Evolutionary conservation across 345 rosid genomes (phyloP).

Genomic region (Eucalyptus erythrocorys): DNA sequence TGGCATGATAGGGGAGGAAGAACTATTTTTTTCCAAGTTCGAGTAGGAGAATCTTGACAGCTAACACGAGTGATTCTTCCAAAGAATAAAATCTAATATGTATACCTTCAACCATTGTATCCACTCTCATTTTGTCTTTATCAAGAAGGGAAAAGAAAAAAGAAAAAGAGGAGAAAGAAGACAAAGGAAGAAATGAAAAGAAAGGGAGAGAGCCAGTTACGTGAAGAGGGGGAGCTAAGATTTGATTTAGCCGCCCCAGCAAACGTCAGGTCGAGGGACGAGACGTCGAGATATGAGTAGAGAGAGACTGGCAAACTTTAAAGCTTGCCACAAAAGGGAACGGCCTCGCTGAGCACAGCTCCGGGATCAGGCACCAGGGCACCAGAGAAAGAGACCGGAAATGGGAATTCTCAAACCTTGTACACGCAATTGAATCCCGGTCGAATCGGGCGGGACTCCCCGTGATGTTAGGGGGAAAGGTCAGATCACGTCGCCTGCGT

Average conservation of each 20-base stretch:
- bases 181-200: background rate
- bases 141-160: background rate
- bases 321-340: background rate
- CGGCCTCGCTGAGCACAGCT: background rate
- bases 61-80: background rate
- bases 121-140: background rate
- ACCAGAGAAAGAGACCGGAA: conserved; percentile 1
- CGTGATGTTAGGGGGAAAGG: background rate
- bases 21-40: background rate
- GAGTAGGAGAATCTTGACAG: background rate
- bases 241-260: background rate
- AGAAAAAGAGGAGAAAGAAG: background rate
- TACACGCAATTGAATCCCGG: conserved; percentile 14
- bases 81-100: background rate
- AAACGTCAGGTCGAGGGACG: background rate
- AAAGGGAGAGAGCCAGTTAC: background rate
- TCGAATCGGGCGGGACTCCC: background rate
- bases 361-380: background rate
- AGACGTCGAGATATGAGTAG: background rate
- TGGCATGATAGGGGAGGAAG: background rate
- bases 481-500: background rate
- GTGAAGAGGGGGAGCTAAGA: background rate
- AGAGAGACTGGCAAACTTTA: background rate
- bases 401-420: conserved; percentile 10
- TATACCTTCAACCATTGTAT: background rate